Evolutionary conservation across 345 rosid genomes (phyloP), one percentile per base, ranked within the genome.

Genomic region (Cardiospermum halicacabum): DNA sequence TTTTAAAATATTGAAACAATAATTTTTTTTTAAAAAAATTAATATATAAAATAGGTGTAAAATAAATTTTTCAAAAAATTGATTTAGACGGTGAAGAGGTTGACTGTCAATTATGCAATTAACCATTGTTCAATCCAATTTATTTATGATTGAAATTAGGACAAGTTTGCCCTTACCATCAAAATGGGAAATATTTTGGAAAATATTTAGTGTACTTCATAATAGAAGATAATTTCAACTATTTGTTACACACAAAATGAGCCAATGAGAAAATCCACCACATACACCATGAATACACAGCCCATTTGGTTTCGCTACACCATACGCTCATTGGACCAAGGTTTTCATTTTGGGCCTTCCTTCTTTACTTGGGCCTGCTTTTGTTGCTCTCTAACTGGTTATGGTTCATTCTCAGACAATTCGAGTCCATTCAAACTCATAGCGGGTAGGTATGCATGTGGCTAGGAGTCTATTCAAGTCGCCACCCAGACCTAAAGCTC

Each of bases 301-400:
- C 98, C 96, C 98, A 0, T 81, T 85, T 13, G 91, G 86, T 3
- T 86, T 75, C 66, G 88, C 94, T 1, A 94, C 92, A 5, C 88
- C 94, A 1, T 80, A 90, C 31, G 94, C 90, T 3, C 92, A 85
- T 75, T 93, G 98, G 98, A 85, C 83, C 43, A 94, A 90, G 69
- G 54, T 86, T 21, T 76, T 93, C 78, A 70, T 88, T 60, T 89
- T 88, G 8, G 96, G 94, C 10, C 80, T 90, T 57, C 96, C 97
- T 3, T 81, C 97, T 22, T 90, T 88, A 72, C 69, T 93, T 18
- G 97, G 98, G 18, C 97, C 98, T 42, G 97, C 96, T 2, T 74
- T 92, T 59, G 96, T 60, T 81, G 96, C 98, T 84, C 54, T 89
- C 96, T 21, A 82, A 85, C 71, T 89, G 96, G 96, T 57, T 84